Base-by-base conservation (phyloP, 768 basidiomycete genomes). In the Neoboletus magnificus region DNA sequence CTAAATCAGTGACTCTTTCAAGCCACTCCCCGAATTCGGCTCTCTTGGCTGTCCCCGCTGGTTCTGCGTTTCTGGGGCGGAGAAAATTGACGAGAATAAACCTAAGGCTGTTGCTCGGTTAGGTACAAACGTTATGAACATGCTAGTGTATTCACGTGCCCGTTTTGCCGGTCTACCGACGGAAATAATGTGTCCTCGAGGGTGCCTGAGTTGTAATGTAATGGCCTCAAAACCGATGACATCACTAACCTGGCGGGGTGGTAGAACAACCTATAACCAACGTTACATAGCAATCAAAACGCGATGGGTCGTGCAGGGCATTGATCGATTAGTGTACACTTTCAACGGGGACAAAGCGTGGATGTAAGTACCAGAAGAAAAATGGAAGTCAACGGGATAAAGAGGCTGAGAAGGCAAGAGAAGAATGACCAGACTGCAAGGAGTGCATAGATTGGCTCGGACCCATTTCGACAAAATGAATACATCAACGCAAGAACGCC, bases 281-380 rank as follows among this genome's bases (percentile, higher is more conserved):
- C 27, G 58, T 48, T 65, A 67, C 58, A 60, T 63, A 57, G 59
- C 57, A 69, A 68, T 62, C 60, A 68, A 65, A 52, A 56, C 53
- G 46, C 37, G 43, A 50, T 40, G 44, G 35, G 40, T 54, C 45
- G 50, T 67, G 61, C 56, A 52, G 50, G 56, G 54, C 54, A 62
- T 64, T 51, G 60, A 60, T 72, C 50, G 53, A 65, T 70, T 72
- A 70, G 65, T 55, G 66, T 70, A 70, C 69, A 70, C 49, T 57
- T 62, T 71, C 68, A 61, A 63, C 66, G n/a, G 37, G 50, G 45
- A 66, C 68, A 56, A 59, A 39, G 50, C 62, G 59, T 59, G 64
- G 41, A 59, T 54, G 67, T 71, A 71, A 69, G 68, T 64, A 70
- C 43, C 54, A 59, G 55, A 45, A 50, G 46, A 50, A 40, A 50